Base-by-base conservation (phyloP, 495 filamentous ascomycete species). In the Aspergillus taichungensis region DNA sequence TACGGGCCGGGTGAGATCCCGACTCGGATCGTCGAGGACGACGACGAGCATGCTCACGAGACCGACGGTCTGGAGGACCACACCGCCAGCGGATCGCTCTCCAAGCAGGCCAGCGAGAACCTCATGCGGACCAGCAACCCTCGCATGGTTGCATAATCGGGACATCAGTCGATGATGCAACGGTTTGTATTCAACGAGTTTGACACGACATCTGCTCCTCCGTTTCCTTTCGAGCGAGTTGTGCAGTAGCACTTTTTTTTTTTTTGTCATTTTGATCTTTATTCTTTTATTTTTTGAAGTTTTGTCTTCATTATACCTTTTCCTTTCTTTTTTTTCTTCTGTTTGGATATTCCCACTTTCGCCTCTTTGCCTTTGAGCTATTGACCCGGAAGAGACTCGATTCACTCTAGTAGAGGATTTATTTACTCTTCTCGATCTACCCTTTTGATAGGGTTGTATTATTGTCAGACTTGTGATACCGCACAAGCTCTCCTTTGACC, bases 11-110 rank as follows among this genome's bases (percentile, higher is more conserved):
- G 85, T 43, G 88, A 94, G 40, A 79, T 94, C 57, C 87, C 87
- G 12, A 95, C 88, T 38, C 87, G 86, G 64, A 94, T 96, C 58
- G 77, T 90, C 43, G 90, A 94, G 68, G 82, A 85, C 59, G 87
- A 92, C 59, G 87, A 92, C 58, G 74, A 78, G 63, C 66, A 66
- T 18, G 59, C 60, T 54, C 64, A 71, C 45, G 72, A 74, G 50
- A 66, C 62, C 30, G 64, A 70, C 42, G 55, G 52, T 41, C 51
- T 73, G 46, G 71, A 72, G 34, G 68, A 69, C 57, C 61, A 58
- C 30, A 71, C 62, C 44, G 64, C 66, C 49, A 57, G 64, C 13
- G 65, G 64, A 13, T 65, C 63, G 28, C 49, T 71, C 49, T 68
- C 65, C 45, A 71, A 74, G 60, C 65, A 70, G 52, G 58, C 60